Base-by-base conservation (phyloP, 2,329 filamentous ascomycete species). In the Fusarium sp. region DNA sequence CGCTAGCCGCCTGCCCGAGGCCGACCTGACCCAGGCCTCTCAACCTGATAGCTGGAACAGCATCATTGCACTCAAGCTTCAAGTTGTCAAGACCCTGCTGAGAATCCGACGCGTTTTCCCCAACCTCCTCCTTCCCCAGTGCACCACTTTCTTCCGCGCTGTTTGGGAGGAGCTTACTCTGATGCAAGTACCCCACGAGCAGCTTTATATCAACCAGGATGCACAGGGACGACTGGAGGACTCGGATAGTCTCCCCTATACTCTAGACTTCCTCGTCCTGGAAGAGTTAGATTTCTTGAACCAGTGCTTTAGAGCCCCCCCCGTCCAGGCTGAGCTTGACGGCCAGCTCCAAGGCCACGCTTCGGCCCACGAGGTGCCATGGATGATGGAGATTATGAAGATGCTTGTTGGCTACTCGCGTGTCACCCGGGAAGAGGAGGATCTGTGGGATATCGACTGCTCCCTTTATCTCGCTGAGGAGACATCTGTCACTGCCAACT, bases 261-360 rank as follows among this genome's bases (percentile, higher is more conserved):
- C 95, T 1, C 87, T 99, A 27, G 96, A 99, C 82, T 96, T 97
- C 79, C 88, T 99, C 60, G 91, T 98, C 5, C 86, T 98, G 9
- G 96, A 99, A 81, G 95, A 98, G 81, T 87, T 99, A 27, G 96
- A 99, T 82, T 95, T 98, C 79, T 90, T 99, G 80, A 96, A 98
- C 83, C 92, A 95, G 66, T 95, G 95, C 81, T 88, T 99, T 72
- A 92, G 94, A 72, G 96, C 96, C 8, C 92, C 94, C 5, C 94
- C 94, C 0, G 95, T 99, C 2, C 93, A 95, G 75, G 92, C 94
- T 71, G 94, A 98, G 81, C 90, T 99, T n/a, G 92, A 96, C 74
- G 89, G 91, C 55, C 93, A 97, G 83, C 85, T 98, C 81, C 89
- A 83, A 74, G 83, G 89, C 17, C 87, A 90, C 66, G 85, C 87